Evolutionary conservation across 2,329 filamentous ascomycete species (phyloP), one percentile per base, ranked within the genome.

Genomic region (Neopestalotiopsis sp.): DNA sequence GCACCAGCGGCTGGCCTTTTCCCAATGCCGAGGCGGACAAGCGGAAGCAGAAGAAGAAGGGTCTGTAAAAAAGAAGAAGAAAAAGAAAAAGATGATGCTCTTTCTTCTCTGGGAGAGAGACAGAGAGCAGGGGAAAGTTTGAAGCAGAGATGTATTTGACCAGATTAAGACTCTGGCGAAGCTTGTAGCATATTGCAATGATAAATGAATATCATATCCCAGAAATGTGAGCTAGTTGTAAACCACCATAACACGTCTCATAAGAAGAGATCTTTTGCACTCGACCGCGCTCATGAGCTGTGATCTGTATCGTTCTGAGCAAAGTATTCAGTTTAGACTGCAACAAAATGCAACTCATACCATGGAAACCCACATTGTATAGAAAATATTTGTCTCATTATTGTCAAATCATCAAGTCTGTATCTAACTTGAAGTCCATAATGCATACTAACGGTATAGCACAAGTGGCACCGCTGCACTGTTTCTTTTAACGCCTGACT

Each of bases 1-100:
- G 78, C 62, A 82, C 79, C 24, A 82, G 81, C 68, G 79, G 79
- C 13, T 83, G 80, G 59, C 81, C 81, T 9, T 83, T 84, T 66
- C 71, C 70, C 59, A 83, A 82, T 63, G 68, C 68, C 0, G 76
- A 76, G 71, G 79, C 80, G 28, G 76, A 78, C 40, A 76, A 74
- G 75, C 77, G 71, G 68, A 78, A 78, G 69, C 53, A 45, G 71
- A 68, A 69, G 65, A 42, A 20, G 17, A 62, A 62, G 59, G 59
- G 65, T n/a, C 28, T 67, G 32, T 67, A 32, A 38, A 40, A 14
- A 13, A n/a, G 4, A 17, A 45, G 42, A n/a, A 49, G 1, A 49
- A 1, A 13, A 28, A 28, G 3, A 28, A 28, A 28, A 28, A 28
- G 24, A 28, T 28, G 24, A 28, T 28, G 24, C 24, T 28, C 24